phyloP scores from a whole-genome alignment of 805 yeast species.

The Candida easanensis region DNA sequence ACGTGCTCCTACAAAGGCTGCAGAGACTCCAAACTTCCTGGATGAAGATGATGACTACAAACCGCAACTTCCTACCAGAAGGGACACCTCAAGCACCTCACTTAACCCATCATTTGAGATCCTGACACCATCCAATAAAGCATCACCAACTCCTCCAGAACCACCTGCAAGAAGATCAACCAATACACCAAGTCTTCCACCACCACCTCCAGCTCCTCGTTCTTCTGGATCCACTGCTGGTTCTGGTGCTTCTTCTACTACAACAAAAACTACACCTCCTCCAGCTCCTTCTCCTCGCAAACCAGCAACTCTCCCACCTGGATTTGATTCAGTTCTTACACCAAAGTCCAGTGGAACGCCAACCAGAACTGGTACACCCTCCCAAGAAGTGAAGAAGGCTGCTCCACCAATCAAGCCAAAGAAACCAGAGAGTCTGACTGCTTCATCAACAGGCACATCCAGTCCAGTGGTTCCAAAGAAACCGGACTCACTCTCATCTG shows the following conservation, averaged over 20 bases:
- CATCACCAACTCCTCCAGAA: conserved; percentile 17
- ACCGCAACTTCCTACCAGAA: conserved; percentile 20
- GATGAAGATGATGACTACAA: conserved; percentile 21
- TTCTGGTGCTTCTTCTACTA: background rate
- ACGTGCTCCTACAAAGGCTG: conserved; percentile 3
- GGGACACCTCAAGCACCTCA: conserved; percentile 4
- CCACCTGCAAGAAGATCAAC: conserved; percentile 15
- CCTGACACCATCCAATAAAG: conserved; percentile 21
- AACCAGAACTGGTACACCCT: conserved; percentile 16
- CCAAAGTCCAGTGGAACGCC: conserved; percentile 31
- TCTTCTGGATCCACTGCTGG: conserved; percentile 5
- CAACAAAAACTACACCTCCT: conserved; percentile 25
- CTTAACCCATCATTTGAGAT: conserved; percentile 12
- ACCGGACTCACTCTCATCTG: conserved; percentile 11
- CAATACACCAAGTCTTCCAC: conserved; percentile 1
- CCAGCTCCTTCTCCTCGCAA: conserved; percentile 33
- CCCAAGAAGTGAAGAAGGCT: background rate
- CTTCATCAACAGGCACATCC: conserved; percentile 6
- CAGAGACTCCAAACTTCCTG: conserved; percentile 19
- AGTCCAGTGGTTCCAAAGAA: conserved; percentile 19
- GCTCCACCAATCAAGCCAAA: conserved; percentile 15
- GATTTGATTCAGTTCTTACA: conserved; percentile 32
- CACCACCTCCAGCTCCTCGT: conserved; percentile 19
- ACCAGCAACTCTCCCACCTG: conserved; percentile 34
- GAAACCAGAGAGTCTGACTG: conserved; percentile 8